A percentile compares a stretch with the other conserved stretches of the same genome.
These are phyloP conservation scores for Pythium sp. DNA, from an alignment of 352 stramenopile genomes.

Conservation along the genomic window DNA sequence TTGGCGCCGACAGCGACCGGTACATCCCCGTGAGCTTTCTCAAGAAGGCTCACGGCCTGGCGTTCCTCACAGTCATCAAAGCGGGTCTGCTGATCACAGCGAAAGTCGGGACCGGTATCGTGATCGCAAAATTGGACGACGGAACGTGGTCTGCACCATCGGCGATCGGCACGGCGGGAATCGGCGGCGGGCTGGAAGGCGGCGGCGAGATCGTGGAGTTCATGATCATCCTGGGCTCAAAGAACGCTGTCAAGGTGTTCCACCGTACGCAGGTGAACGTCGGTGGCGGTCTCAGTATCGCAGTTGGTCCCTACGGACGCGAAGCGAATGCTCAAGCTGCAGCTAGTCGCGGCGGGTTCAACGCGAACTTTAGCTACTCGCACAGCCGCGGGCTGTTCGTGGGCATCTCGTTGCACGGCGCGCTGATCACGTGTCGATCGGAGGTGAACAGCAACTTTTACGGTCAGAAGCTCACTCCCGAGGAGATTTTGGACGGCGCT, in stretches of 20 bases:
- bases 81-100: conserved; percentile 81
- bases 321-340: conserved; percentile 80
- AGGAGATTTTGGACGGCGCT: conserved; percentile 67
- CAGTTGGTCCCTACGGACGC: conserved; percentile 88
- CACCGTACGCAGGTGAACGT: conserved; percentile 88
- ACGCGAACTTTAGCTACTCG: conserved; percentile 94
- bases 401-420: conserved; percentile 92
- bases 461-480: conserved; percentile 74
- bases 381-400: conserved; percentile 92
- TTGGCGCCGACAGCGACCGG: conserved; percentile 67
- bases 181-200: conserved; percentile 84
- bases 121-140: conserved; percentile 87
- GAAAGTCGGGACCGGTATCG: conserved; percentile 83
- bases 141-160: conserved; percentile 90
- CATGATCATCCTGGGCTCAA: conserved; percentile 93
- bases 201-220: conserved; percentile 93
- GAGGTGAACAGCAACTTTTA: conserved; percentile 96
- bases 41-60: conserved; percentile 76
- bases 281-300: conserved; percentile 89
- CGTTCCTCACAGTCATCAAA: conserved; percentile 86
- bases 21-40: conserved; percentile 80
- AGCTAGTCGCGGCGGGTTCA: conserved; percentile 64
- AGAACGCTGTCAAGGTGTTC: conserved; percentile 91
- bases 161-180: conserved; percentile 90
- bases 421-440: conserved; percentile 86